phyloP scores from a whole-genome alignment of 306 rosid genomes.

The Glycine soja region DNA sequence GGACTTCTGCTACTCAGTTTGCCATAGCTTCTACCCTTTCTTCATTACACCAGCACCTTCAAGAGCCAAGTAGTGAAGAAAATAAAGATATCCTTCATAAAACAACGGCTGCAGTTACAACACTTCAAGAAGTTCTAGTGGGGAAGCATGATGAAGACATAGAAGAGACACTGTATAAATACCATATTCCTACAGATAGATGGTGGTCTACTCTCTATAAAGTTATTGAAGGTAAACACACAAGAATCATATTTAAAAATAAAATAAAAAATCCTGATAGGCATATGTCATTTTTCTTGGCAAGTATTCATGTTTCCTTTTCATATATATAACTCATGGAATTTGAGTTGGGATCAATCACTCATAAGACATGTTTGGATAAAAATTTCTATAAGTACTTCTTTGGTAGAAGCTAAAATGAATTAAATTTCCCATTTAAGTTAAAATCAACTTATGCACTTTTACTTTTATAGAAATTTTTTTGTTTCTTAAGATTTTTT shows the following conservation, averaged over 20 bases:
- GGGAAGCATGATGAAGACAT: constrained; percentile 69
- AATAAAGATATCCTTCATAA: constrained; percentile 51
- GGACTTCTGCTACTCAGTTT: constrained; percentile 65
- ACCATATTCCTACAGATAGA: constrained; percentile 55
- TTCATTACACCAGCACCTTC: constrained; percentile 65
- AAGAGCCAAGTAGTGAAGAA: constrained; percentile 48
- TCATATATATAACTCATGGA: not conserved
- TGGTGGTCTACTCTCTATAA: constrained; percentile 80
- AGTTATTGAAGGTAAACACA: constrained; percentile 66
- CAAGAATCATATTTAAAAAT: not conserved
- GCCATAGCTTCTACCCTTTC: constrained; percentile 64
- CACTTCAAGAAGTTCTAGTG: constrained; percentile 72
- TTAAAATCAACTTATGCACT: not conserved
- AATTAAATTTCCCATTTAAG: not conserved
- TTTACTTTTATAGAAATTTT: not conserved
- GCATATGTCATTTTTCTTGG: constrained; percentile 22
- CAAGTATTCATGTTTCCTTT: constrained; percentile 2
- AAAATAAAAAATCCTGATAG: not conserved
- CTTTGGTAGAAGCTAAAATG: not conserved
- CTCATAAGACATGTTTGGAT: not conserved
- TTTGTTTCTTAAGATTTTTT: not conserved
- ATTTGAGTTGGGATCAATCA: not conserved
- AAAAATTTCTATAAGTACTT: not conserved
- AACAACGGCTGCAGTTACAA: constrained; percentile 74
- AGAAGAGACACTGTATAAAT: constrained; percentile 51